A percentile compares a stretch with the other conserved stretches of the same genome.
Evolutionary conservation across 1,139 yeast genomes (phyloP).

Genomic region (Geotrichum aggregatum): DNA sequence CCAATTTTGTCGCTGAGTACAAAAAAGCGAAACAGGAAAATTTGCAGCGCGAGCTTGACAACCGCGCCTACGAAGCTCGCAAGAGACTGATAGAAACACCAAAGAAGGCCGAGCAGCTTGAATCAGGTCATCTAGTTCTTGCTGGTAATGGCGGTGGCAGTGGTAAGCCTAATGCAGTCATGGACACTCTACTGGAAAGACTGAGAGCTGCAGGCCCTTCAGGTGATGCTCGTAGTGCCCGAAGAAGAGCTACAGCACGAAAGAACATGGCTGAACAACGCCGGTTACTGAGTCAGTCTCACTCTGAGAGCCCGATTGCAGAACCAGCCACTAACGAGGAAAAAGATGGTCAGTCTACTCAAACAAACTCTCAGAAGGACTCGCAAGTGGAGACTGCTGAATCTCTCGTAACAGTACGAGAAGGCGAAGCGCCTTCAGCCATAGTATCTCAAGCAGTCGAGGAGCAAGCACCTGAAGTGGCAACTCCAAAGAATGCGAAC

Average conservation of each 20-base stretch:
- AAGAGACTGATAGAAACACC: constrained; percentile 56
- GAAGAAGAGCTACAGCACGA: constrained; percentile 76
- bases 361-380: background rate
- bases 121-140: constrained; percentile 27
- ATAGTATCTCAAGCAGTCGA: no score
- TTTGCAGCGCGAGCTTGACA: constrained; percentile 72
- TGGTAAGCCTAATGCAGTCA: constrained; percentile 42
- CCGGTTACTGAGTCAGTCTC: constrained; percentile 20
- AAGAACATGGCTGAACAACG: constrained; percentile 33
- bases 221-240: constrained; percentile 73
- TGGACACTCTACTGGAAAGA: constrained; percentile 69
- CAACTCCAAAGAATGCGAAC: no score
- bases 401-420: no score
- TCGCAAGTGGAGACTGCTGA: no score
- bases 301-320: constrained; percentile 1
- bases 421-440: no score
- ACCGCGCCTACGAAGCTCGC: constrained; percentile 68
- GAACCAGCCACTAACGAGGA: background rate
- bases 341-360: background rate
- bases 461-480: no score
- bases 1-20: constrained; percentile 69
- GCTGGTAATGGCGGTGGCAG: constrained; percentile 16
- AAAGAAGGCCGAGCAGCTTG: constrained; percentile 32
- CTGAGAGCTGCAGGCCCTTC: constrained; percentile 69
- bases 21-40: constrained; percentile 76